These are phyloP conservation scores for Avena insularis DNA, from an alignment of 176 grass and related monocot genomes.

Conservation along the genomic window DNA sequence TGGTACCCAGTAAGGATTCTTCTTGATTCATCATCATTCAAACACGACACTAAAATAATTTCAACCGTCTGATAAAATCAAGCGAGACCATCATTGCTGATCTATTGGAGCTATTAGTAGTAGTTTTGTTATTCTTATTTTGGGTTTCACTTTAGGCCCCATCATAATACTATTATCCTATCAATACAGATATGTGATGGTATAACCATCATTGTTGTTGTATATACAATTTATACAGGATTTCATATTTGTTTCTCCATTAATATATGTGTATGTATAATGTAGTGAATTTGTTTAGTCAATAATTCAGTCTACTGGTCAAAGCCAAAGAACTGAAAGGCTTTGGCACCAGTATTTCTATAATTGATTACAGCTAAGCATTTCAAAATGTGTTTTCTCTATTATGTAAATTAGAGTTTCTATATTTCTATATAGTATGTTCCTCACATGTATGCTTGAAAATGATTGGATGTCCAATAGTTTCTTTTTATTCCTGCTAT, in stretches of 20 bases:
- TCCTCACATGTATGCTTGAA: no score
- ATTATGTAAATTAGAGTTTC: constrained; percentile 8
- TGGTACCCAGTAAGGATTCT: background rate
- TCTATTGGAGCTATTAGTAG: background rate
- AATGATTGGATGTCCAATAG: no score
- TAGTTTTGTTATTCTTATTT: background rate
- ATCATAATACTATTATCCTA: background rate
- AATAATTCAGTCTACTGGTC: background rate
- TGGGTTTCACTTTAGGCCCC: background rate
- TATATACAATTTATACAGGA: background rate
- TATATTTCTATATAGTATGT: background rate
- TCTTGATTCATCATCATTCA: background rate
- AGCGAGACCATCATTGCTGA: background rate
- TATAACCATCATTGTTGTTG: background rate
- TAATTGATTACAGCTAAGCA: constrained; percentile 2
- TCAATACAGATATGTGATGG: background rate
- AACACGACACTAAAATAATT: background rate
- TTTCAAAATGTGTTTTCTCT: constrained; percentile 6
- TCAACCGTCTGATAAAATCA: constrained; percentile 14
- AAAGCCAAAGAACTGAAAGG: background rate
- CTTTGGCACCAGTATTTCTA: background rate
- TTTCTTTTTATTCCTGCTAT: no score
- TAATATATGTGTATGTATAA: background rate
- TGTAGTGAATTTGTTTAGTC: background rate
- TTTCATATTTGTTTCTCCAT: background rate